Conservation (phyloP, 2,329 filamentous ascomycete genomes). For the Rutstroemia sp. region DNA sequence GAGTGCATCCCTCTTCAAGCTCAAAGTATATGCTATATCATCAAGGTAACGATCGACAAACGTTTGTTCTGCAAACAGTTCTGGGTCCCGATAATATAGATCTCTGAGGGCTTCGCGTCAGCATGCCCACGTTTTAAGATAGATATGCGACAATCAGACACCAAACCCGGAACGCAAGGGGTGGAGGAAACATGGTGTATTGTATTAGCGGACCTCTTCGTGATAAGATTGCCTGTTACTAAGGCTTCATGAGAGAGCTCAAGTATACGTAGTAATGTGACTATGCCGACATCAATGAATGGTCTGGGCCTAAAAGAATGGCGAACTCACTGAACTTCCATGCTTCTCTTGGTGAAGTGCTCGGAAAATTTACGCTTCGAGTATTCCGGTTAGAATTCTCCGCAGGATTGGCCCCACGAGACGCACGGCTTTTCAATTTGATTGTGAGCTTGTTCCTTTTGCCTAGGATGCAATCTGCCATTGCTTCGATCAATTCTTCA, state of each 20-base stretch:
- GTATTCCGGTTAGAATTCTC: background rate
- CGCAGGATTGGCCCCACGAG: background rate
- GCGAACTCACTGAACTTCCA: constrained; percentile 43
- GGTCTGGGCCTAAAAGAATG: constrained; percentile 8
- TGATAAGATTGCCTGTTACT: constrained; percentile 45
- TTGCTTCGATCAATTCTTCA: constrained; percentile 45
- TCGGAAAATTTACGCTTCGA: constrained; percentile 37
- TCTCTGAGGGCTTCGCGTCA: constrained; percentile 44
- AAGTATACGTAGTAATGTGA: constrained; percentile 49
- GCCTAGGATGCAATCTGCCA: constrained; percentile 41
- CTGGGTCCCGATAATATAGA: constrained; percentile 71
- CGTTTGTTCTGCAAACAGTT: constrained; percentile 61
- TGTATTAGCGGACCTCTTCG: constrained; percentile 46
- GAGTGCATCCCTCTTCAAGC: constrained; percentile 53
- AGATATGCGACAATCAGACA: background rate
- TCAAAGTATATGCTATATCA: constrained; percentile 64
- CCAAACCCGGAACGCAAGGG: background rate
- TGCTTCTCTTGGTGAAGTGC: constrained; percentile 38
- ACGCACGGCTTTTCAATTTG: constrained; percentile 18
- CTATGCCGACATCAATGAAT: constrained; percentile 31
- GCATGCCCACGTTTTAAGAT: background rate
- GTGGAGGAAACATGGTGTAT: background rate
- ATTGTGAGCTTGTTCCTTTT: constrained; percentile 40
- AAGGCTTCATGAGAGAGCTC: constrained; percentile 53
- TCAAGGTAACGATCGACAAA: constrained; percentile 68